Evolutionary conservation across 768 basidiomycete species (phyloP), one percentile per base, ranked within the genome.

Genomic region (Suillus luteus): DNA sequence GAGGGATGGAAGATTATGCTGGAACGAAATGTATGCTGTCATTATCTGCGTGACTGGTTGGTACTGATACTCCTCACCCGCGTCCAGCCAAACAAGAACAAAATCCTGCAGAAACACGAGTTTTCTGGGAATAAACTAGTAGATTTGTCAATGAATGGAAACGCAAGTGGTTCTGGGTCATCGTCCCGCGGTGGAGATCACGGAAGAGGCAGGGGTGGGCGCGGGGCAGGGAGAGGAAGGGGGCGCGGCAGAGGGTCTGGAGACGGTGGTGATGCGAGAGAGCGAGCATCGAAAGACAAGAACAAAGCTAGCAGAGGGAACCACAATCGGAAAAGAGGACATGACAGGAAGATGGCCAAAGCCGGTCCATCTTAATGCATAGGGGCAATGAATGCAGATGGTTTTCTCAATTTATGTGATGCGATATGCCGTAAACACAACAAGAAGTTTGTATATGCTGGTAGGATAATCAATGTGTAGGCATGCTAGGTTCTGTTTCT

Each of bases 1-100:
- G 95, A 97, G 74, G 95, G 95, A 0, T 97, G 95, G 95, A 84
- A 77, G 62, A 87, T 92, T 62, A 93, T 96, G 90, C 74, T 97
- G 63, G 96, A 98, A 63, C 79, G 90, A 68, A 89, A 96, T 70
- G 95, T 96, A 70, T 65, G 91, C 80, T 2, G 27, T 66, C 1
- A 62, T 61, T 40, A 8, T 65, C 19, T 62, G 17, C 48, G 38
- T 55, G 55, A 63, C 52, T 46, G 65, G 35, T 61, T 9, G 55
- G 41, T 64, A 48, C 40, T 51, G 38, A 62, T n/a, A 33, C 40
- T 46, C 12, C 40, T 22, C 15, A 61, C 9, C 35, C n/a, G 60
- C 35, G 59, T 55, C 4, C 70, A 91, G 87, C 90, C 90, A 3
- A 85, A 84, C 67, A 91, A 93, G 72, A 90, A 90, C 60, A 86